These are phyloP conservation scores for Ceratocystis alfenasii DNA, from an alignment of 2,329 filamentous ascomycete species.

Conservation along the genomic window DNA sequence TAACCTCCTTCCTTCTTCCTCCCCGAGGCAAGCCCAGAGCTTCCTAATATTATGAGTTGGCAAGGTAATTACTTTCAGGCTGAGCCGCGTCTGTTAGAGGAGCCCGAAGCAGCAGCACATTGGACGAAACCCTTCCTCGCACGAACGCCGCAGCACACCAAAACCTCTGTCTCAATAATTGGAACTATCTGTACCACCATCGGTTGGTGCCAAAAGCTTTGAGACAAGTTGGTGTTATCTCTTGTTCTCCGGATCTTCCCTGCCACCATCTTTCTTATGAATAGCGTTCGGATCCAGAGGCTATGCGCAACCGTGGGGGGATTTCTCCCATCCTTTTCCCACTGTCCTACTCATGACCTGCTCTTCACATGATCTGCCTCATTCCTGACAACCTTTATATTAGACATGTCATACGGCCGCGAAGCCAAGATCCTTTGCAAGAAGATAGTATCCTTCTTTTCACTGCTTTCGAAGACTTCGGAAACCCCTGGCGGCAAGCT, in stretches of 20 bases:
- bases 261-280: conserved; percentile 1
- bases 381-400: conserved; percentile 7
- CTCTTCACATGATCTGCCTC: conserved; percentile 18
- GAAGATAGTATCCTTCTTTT: conserved; percentile 97
- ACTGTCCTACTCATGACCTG: not conserved
- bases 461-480: conserved; percentile 84
- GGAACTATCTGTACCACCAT: not conserved
- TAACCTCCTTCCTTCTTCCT: no score
- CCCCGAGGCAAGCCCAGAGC: no score
- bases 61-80: no score
- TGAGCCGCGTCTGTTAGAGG: no score
- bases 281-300: not conserved
- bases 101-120: no score
- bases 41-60: no score
- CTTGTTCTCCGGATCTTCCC: conserved; percentile 9
- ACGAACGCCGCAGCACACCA: not conserved
- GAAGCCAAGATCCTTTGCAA: conserved; percentile 99
- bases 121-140: not conserved
- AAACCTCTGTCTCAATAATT: not conserved
- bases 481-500: conserved; percentile 81
- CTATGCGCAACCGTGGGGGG: not conserved
- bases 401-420: conserved; percentile 78
- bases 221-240: conserved; percentile 5
- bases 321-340: not conserved
- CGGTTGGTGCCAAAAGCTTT: not conserved